Conservation (phyloP, 495 filamentous ascomycete genomes). For the Penicillium atrosanguineum region DNA sequence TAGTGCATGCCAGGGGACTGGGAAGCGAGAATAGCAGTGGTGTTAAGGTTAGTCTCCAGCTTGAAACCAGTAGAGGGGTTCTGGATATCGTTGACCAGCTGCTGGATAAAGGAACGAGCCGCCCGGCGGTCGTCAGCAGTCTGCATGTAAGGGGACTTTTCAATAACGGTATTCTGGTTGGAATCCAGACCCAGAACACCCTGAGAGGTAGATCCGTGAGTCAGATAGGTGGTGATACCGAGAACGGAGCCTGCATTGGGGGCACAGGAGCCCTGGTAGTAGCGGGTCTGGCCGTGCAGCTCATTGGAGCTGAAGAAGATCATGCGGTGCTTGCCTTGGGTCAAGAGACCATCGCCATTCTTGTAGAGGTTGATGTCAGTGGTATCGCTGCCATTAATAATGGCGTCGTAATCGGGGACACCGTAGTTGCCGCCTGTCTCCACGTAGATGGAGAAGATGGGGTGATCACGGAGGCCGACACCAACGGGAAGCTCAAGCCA, state of each 20-base stretch:
- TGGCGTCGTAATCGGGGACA: conserved; percentile 64
- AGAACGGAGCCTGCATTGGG: conserved; percentile 23
- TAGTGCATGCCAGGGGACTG: conserved; percentile 66
- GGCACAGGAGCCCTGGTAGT: conserved; percentile 34
- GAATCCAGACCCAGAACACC: conserved; percentile 61
- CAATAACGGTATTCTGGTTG: conserved; percentile 57
- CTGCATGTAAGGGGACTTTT: conserved; percentile 38
- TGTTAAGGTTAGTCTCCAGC: conserved; percentile 52
- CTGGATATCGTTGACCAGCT: conserved; percentile 51
- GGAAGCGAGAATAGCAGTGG: conserved; percentile 45
- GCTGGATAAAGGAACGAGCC: conserved; percentile 43
- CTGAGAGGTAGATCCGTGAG: conserved; percentile 43
- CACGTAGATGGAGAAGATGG: conserved; percentile 65
- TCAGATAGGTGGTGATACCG: conserved; percentile 39
- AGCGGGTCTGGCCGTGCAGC: conserved; percentile 25
- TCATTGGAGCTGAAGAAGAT: conserved; percentile 29
- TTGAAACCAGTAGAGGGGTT: conserved; percentile 52
- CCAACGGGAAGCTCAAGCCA: conserved; percentile 78
- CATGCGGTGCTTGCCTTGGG: conserved; percentile 65
- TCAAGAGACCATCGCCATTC: conserved; percentile 58
- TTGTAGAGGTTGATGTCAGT: conserved; percentile 48
- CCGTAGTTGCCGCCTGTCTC: conserved; percentile 59
- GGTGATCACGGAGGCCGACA: conserved; percentile 70
- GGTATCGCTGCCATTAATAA: conserved; percentile 49
- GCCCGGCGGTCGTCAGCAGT: conserved; percentile 23